Conservation (phyloP, 106 monocot species). For the Apostasia shenzhenica region DNA sequence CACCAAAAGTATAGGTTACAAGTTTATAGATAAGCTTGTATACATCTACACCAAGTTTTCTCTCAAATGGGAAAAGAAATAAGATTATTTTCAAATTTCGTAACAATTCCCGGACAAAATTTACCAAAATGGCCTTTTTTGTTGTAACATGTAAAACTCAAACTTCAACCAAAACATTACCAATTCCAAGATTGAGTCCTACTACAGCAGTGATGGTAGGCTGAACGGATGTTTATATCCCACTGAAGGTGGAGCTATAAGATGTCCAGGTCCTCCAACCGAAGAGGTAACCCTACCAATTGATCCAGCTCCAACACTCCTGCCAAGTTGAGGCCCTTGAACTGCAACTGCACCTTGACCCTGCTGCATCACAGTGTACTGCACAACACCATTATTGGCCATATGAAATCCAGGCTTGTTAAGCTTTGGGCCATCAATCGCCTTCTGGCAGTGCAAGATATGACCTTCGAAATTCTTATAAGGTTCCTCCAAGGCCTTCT, state of each 20-base stretch:
- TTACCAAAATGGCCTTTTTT: too few species aligned
- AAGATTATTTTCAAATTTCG: not conserved
- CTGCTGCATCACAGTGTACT: constrained; percentile 6
- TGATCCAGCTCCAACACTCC: constrained; percentile 16
- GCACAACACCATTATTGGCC: constrained; percentile 1
- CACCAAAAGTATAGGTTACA: not conserved
- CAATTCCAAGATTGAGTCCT: constrained; percentile 45
- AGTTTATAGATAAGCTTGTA: too few species aligned
- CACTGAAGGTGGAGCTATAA: constrained; percentile 46
- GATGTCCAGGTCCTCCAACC: constrained; percentile 24
- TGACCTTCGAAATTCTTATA: constrained; percentile 85
- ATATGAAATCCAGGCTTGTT: constrained; percentile 21
- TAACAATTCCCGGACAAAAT: too few species aligned
- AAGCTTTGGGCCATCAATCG: constrained; percentile 72
- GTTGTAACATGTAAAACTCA: constrained; percentile 28
- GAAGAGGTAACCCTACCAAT: constrained; percentile 2
- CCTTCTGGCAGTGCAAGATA: constrained; percentile 71
- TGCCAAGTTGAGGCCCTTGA: constrained; percentile 12
- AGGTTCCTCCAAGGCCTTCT: constrained; percentile 76
- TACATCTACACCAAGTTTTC: too few species aligned
- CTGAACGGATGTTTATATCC: constrained; percentile 17
- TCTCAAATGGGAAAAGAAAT: too few species aligned
- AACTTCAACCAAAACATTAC: constrained; percentile 59
- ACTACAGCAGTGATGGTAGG: constrained; percentile 12
- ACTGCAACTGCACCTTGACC: constrained; percentile 1